These are phyloP conservation scores for Tulasnella sp. DNA, from an alignment of 768 basidiomycete genomes.

Conservation along the genomic window DNA sequence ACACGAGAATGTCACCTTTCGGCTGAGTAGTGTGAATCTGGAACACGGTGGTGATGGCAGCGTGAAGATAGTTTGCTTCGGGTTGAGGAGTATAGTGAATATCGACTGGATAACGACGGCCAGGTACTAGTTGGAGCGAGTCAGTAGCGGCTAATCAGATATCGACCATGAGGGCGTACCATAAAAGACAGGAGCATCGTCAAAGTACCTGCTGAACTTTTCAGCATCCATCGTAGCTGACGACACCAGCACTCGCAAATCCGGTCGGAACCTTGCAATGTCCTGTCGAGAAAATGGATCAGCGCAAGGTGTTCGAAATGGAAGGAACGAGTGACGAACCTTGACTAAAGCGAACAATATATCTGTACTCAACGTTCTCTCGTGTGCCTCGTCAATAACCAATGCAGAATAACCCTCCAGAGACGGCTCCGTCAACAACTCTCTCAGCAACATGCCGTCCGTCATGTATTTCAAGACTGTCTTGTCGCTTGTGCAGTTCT, in stretches of 20 bases:
- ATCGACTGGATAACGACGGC: conserved; percentile 94
- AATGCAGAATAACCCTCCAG: conserved; percentile 89
- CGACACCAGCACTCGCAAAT: conserved; percentile 86
- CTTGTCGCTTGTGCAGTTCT: conserved; percentile 99
- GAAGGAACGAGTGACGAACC: conserved; percentile 40
- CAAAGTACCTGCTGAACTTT: conserved; percentile 97
- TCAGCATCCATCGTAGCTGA: conserved; percentile 92
- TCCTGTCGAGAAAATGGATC: conserved; percentile 49
- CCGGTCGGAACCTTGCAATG: conserved; percentile 92
- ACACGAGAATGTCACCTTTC: conserved; percentile 94
- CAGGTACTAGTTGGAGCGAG: conserved; percentile 58
- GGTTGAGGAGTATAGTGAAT: conserved; percentile 99
- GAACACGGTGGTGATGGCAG: conserved; percentile 96
- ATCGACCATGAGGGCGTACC: conserved; percentile 40
- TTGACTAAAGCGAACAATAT: conserved; percentile 97
- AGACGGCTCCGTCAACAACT: conserved; percentile 96
- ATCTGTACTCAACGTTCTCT: conserved; percentile 95
- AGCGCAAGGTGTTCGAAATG: conserved; percentile 26
- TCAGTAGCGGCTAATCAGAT: background rate
- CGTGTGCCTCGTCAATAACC: conserved; percentile 98
- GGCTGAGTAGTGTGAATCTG: conserved; percentile 99
- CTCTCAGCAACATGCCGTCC: conserved; percentile 94
- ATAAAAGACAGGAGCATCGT: conserved; percentile 90
- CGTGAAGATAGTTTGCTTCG: conserved; percentile 97
- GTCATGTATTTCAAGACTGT: conserved; percentile 99